A percentile compares a stretch with the other conserved stretches of the same genome.
Evolutionary conservation across 306 rosid genomes (phyloP).

Genomic region (Chamaecrista fasciculata): DNA sequence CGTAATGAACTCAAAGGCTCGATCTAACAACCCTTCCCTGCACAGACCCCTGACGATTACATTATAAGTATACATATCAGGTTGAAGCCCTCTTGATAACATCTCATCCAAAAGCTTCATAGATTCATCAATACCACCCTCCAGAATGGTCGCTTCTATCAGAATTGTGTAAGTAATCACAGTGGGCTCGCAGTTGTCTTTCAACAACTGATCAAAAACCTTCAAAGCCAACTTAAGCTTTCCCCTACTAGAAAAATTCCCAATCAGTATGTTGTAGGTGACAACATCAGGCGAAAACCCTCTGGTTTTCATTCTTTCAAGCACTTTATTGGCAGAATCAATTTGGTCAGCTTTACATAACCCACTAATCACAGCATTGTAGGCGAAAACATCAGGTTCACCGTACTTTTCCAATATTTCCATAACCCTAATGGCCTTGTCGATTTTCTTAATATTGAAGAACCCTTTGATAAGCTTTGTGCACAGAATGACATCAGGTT

Average conservation of each 20-base stretch:
- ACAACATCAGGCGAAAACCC: conserved; percentile 75
- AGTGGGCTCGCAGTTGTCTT: conserved; percentile 66
- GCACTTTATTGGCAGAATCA: conserved; percentile 55
- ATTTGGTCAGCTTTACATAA: conserved; percentile 58
- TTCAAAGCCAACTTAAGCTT: conserved; percentile 52
- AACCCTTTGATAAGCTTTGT: conserved; percentile 80
- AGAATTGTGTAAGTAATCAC: conserved; percentile 78
- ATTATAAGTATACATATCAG: conserved; percentile 68
- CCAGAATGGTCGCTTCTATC: conserved; percentile 74
- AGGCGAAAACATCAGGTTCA: conserved; percentile 73
- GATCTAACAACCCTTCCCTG: conserved; percentile 64
- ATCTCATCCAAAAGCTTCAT: conserved; percentile 73
- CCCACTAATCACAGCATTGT: conserved; percentile 76
- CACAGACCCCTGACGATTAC: conserved; percentile 77
- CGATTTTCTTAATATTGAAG: conserved; percentile 50
- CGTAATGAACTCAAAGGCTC: conserved; percentile 58
- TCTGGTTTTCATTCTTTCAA: conserved; percentile 64
- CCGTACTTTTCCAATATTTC: conserved; percentile 74
- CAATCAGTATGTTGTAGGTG: conserved; percentile 80
- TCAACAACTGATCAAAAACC: conserved; percentile 63
- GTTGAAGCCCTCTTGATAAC: conserved; percentile 62
- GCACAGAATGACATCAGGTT: conserved; percentile 67
- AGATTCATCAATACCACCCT: conserved; percentile 63
- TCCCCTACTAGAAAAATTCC: conserved; percentile 67
- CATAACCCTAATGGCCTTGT: conserved; percentile 66